Percentiles rank a stretch among this genome's conserved stretches.
Evolutionary conservation across 1,284 basidiomycete species (phyloP).

Genomic region (Veloporphyrellus conicus): DNA sequence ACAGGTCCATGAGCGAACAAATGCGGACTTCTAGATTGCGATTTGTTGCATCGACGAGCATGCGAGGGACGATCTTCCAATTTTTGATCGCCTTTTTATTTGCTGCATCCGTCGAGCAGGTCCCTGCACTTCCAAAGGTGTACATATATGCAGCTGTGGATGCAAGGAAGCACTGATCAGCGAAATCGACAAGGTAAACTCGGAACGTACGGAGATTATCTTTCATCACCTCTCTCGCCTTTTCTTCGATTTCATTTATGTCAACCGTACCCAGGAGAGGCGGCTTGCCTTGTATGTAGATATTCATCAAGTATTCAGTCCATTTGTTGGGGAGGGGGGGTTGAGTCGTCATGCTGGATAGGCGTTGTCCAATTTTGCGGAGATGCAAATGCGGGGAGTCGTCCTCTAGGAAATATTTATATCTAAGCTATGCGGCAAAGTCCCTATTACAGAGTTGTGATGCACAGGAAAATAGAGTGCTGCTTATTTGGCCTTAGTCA

Average conservation of each 20-base stretch:
- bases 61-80: slow-evolving; percentile 68
- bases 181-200: too few species aligned
- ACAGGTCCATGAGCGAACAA: too few species aligned
- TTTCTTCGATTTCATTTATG: slow-evolving; percentile 41
- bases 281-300: slow-evolving; percentile 36
- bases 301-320: slow-evolving; percentile 25
- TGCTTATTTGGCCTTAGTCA: too few species aligned
- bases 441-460: too few species aligned
- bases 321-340: slow-evolving; percentile 24
- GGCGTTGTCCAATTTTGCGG: too few species aligned
- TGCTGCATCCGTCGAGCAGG: slow-evolving; percentile 51
- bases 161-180: too few species aligned
- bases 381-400: too few species aligned
- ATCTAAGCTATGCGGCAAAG: too few species aligned
- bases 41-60: slow-evolving; percentile 64
- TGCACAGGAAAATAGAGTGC: too few species aligned
- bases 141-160: slow-evolving; percentile 45
- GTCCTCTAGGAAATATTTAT: too few species aligned
- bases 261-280: slow-evolving; percentile 40
- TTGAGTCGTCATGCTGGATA: slow-evolving; percentile 20
- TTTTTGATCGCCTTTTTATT: slow-evolving; percentile 56
- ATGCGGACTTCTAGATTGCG: slow-evolving; percentile 57
- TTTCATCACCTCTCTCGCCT: slow-evolving; percentile 43
- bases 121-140: slow-evolving; percentile 57
- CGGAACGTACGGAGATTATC: slow-evolving; percentile 36